Base-by-base conservation (phyloP, 225 moss, liverwort and hornwort genomes). In the Polytrichum commune region DNA sequence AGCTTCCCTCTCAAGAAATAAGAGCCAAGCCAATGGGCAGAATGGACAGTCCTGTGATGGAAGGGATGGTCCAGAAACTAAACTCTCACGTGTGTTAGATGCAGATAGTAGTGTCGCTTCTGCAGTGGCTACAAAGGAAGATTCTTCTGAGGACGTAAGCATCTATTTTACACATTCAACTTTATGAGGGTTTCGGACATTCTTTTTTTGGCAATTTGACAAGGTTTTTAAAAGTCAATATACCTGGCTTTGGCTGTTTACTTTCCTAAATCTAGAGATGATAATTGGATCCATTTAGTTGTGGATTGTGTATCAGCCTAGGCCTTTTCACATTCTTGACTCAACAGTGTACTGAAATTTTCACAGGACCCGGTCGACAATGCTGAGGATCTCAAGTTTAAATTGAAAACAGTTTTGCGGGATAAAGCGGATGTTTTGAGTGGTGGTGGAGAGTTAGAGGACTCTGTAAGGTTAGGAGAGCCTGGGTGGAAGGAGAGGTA, bases 401-500 rank as follows among this genome's bases (percentile, higher is more conserved):
- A 95, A 72, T 54, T 98, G 77, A 98, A 98, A 81, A 93, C 62
- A 69, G 84, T 85, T 27, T 73, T 98, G 58, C 93, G 98, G 57
- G 98, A 98, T 66, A 98, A 98, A 75, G 82, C 95, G 77, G 98
- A 98, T 83, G 78, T 93, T 27, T 84, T 94, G 29, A 95, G 91
- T 78, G 89, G 90, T 74, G 98, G 98, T 70, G 95, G 90, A 58
- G 98, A 95, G 62, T 54, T 95, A 30, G 84, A 82, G 67, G 98
- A 98, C 66, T 76, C 83, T 69, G 98, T 98, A 81, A 85, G 87
- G 71, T 71, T 98, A 61, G 98, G 98, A 62, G 94, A 98, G 77
- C 88, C 92, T 72, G 98, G 98, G 70, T 98, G 98, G 98, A 95
- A 81, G 76, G 95, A 95, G 63, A 86, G 98, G 63, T 98, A 98